These are phyloP conservation scores for Rusavskia elegans DNA, from an alignment of 495 filamentous ascomycete species.

Conservation along the genomic window DNA sequence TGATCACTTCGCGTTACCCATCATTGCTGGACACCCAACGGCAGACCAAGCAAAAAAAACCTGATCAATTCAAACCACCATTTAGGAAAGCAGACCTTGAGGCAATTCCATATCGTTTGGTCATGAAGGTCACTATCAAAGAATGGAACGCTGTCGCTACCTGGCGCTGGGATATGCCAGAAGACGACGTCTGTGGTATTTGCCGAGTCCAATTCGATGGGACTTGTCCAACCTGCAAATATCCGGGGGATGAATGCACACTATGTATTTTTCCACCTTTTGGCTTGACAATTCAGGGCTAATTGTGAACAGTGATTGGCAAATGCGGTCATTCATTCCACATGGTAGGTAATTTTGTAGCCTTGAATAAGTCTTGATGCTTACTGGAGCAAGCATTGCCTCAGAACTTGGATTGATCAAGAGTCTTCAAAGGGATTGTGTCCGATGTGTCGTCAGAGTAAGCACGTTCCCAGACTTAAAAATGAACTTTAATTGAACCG, in stretches of 20 bases:
- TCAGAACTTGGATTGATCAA: constrained; percentile 89
- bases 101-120: too few relatives aligned
- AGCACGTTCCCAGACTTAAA: constrained; percentile 15
- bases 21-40: too few relatives aligned
- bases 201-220: constrained; percentile 96
- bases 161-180: constrained; percentile 95
- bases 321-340: constrained; percentile 96
- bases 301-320: constrained; percentile 52
- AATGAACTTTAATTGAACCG: not conserved
- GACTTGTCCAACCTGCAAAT: constrained; percentile 95
- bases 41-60: too few relatives aligned
- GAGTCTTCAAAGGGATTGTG: constrained; percentile 87
- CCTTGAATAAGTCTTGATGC: not conserved
- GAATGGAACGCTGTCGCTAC: constrained; percentile 87
- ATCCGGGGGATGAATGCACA: constrained; percentile 88
- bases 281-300: not conserved
- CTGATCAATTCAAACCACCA: too few relatives aligned
- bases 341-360: constrained; percentile 43
- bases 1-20: too few relatives aligned
- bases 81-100: too few relatives aligned
- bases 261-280: constrained; percentile 48
- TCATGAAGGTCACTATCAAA: constrained; percentile 88
- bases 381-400: constrained; percentile 58
- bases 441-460: constrained; percentile 96
- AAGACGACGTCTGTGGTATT: constrained; percentile 97